Percentiles rank a stretch among this genome's conserved stretches.
phyloP scores from a whole-genome alignment of 2,329 filamentous ascomycete genomes.

The Hypoxylon sp. region DNA sequence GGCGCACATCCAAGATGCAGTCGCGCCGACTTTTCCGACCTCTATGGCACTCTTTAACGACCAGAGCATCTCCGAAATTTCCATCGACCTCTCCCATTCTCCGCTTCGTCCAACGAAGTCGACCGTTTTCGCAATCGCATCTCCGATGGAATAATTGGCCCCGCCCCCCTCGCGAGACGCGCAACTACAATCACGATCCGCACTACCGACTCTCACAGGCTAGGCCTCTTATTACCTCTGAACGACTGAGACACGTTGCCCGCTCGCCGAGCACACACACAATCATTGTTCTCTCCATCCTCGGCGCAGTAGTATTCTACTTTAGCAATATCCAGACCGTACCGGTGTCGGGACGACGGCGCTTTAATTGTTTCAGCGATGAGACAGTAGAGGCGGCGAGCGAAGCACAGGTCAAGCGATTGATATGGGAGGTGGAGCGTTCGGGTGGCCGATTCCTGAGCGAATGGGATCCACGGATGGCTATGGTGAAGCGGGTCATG shows the following conservation, averaged over 20 bases:
- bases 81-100: slow-evolving; percentile 14
- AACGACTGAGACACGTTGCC: slow-evolving; percentile 54
- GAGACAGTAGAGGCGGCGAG: slow-evolving; percentile 68
- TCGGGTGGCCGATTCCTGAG: slow-evolving; percentile 71
- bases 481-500: slow-evolving; percentile 75
- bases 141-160: slow-evolving; percentile 47
- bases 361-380: slow-evolving; percentile 79
- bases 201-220: slow-evolving; percentile 47
- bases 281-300: slow-evolving; percentile 59
- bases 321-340: slow-evolving; percentile 79
- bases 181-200: slow-evolving; percentile 41
- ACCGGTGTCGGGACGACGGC: slow-evolving; percentile 77
- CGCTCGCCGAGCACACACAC: slow-evolving; percentile 58
- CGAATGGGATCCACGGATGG: slow-evolving; percentile 69
- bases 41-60: slow-evolving; percentile 25
- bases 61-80: background rate
- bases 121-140: slow-evolving; percentile 45
- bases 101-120: slow-evolving; percentile 23
- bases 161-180: slow-evolving; percentile 39
- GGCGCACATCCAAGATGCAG: slow-evolving; percentile 41
- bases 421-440: slow-evolving; percentile 68
- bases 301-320: slow-evolving; percentile 72
- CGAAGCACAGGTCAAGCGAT: slow-evolving; percentile 68
- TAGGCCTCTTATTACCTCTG: slow-evolving; percentile 58
- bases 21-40: slow-evolving; percentile 35